Base-by-base conservation (phyloP, 805 yeast genomes). In the Yamadazyma tumulicola region DNA sequence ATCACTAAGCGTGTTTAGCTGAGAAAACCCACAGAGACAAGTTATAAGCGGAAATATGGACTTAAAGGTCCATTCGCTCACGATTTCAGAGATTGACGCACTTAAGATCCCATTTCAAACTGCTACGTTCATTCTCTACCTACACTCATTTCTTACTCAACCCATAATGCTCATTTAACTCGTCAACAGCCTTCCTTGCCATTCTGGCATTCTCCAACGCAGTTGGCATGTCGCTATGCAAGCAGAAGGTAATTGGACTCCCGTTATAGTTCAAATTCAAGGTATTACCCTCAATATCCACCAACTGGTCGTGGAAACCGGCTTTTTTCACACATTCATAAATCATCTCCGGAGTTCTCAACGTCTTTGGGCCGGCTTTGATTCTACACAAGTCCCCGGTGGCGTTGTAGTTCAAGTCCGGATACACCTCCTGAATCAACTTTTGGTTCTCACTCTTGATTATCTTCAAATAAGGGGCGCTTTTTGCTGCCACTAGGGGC, bases 161-260 rank as follows among this genome's bases (percentile, higher is more conserved):
- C 8, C 38, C 38, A 19, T 25, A 25, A 14, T 35, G 34, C 3
- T 27, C 20, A 19, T 40, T 40, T 15, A 41, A 15, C 14, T 28
- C 32, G 22, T 41, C 45, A 28, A 41, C 23, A 0, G 65, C 66
- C 29, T 48, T 49, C 35, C 67, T 45, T 1, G 63, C 57, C 9
- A 34, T 46, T 25, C 42, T 43, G 13, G 59, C 47, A 37, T 61
- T 61, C 4, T 50, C 64, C 19, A 61, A 31, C 3, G 65, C 65
- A 6, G 57, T 53, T 3, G 65, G 61, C 61, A 61, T 54, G 44
- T 61, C 67, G 4, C 66, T 58, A 38, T 61, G 67, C 15, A 61
- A 38, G 42, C 67, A 61, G 4, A 59, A 47, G 35, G 51, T 43
- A 19, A 57, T 55, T 2, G 67, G 67, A 26, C 42, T 39, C 2